Conservation (phyloP, 208 protist genomes). For the Herpetomonas tarakana region DNA sequence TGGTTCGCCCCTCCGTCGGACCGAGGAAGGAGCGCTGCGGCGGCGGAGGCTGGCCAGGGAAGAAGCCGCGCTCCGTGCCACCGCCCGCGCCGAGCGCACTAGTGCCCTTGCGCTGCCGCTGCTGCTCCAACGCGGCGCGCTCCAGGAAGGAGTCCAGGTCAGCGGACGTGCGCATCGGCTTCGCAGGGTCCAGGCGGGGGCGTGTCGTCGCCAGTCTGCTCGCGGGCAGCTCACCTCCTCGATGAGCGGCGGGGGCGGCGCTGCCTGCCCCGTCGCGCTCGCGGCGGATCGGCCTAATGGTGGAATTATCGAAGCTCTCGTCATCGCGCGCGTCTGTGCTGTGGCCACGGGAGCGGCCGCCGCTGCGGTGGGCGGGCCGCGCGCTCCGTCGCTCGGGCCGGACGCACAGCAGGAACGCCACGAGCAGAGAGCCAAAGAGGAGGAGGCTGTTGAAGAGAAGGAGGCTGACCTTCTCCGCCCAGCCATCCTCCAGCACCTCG, state of each 20-base stretch:
- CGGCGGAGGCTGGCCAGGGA: background rate
- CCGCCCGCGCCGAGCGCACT: background rate
- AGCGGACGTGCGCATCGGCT: conserved; percentile 33
- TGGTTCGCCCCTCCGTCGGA: background rate
- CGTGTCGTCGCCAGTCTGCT: conserved; percentile 4
- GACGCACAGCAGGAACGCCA: conserved; percentile 17
- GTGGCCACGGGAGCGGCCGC: background rate
- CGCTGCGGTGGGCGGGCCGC: background rate
- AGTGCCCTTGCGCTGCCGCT: conserved; percentile 11
- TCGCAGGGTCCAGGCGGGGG: conserved; percentile 13
- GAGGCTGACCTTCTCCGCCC: conserved; percentile 11
- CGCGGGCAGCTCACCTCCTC: background rate
- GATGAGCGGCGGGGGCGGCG: background rate
- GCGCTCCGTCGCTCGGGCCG: background rate
- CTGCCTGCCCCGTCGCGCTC: background rate
- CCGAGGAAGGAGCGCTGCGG: conserved; percentile 1
- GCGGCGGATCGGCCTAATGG: background rate
- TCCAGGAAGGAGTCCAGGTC: conserved; percentile 44
- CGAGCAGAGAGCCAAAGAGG: conserved; percentile 18
- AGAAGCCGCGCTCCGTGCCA: background rate
- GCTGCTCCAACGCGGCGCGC: conserved; percentile 11
- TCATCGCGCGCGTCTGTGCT: background rate
- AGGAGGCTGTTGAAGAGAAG: conserved; percentile 16
- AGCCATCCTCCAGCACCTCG: conserved; percentile 60
- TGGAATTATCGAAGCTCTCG: background rate